These are phyloP conservation scores for Cordyceps pruinosa DNA, from an alignment of 2,329 filamentous ascomycete genomes.

Conservation along the genomic window DNA sequence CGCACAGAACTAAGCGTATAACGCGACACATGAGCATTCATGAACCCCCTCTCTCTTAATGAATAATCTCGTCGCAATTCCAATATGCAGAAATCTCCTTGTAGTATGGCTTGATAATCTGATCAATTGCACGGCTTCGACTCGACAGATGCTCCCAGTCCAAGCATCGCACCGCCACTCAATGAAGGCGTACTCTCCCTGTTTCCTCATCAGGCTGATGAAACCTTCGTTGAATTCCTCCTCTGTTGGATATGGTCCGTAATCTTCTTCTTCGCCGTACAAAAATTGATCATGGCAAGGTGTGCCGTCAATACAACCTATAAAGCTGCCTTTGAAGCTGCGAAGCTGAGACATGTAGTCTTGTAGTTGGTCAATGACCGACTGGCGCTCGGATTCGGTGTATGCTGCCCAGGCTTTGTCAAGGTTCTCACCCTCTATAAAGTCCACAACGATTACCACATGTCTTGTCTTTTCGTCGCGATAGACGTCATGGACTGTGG, in stretches of 20 bases:
- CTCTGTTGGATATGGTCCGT: slow-evolving; percentile 16
- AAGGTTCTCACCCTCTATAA: slow-evolving; percentile 16
- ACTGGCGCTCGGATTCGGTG: slow-evolving; percentile 13
- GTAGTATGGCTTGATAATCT: slow-evolving; percentile 8
- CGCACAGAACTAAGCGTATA: not conserved
- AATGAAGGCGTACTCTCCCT: slow-evolving; percentile 1
- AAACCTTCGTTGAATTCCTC: slow-evolving; percentile 17
- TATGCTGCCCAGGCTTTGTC: slow-evolving; percentile 14
- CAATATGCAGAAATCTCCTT: slow-evolving; percentile 12
- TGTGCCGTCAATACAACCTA: slow-evolving; percentile 17
- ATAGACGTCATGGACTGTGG: slow-evolving; percentile 9
- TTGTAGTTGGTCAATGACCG: slow-evolving; percentile 17
- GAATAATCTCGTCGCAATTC: slow-evolving; percentile 7
- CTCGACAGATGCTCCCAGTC: slow-evolving; percentile 12
- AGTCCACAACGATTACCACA: slow-evolving; percentile 17
- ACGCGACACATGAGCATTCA: not conserved
- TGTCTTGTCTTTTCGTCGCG: slow-evolving; percentile 11
- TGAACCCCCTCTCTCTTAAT: not conserved
- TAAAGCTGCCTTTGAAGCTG: slow-evolving; percentile 15
- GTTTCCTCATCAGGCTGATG: slow-evolving; percentile 15
- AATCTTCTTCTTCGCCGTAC: slow-evolving; percentile 10
- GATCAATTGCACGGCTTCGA: slow-evolving; percentile 7
- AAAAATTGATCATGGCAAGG: slow-evolving; percentile 18
- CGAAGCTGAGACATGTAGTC: slow-evolving; percentile 17
- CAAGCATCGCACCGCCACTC: slow-evolving; percentile 14